Percentiles rank a stretch among this genome's conserved stretches.
These are phyloP conservation scores for Umbelopsis isabellina DNA, from an alignment of 192 early-diverging fungal genomes.

Conservation along the genomic window DNA sequence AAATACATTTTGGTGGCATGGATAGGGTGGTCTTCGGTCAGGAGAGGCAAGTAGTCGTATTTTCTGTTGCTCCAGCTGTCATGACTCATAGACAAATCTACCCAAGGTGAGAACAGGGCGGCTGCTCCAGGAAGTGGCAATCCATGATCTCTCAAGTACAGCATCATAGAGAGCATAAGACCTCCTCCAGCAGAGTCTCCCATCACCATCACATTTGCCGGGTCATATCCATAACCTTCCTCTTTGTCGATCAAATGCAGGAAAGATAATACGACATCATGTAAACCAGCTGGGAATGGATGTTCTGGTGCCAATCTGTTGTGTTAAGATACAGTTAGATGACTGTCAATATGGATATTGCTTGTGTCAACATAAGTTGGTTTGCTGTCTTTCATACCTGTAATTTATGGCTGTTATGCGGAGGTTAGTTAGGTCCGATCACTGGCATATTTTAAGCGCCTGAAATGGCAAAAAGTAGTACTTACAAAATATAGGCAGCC, in stretches of 20 bases:
- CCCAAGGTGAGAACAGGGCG: constrained; percentile 65
- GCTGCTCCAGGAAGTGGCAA: constrained; percentile 53
- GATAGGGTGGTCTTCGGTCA: constrained; percentile 36
- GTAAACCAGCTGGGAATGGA: constrained; percentile 58
- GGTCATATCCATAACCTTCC: constrained; percentile 50
- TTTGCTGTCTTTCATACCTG: background rate
- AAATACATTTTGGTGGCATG: constrained; percentile 53
- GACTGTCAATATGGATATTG: background rate
- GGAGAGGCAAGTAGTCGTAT: constrained; percentile 42
- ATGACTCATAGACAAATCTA: constrained; percentile 57
- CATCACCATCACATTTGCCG: constrained; percentile 61
- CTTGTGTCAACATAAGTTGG: background rate
- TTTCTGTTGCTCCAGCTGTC: constrained; percentile 49
- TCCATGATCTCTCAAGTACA: constrained; percentile 62
- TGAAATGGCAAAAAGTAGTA: background rate
- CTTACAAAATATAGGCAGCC: constrained; percentile 30
- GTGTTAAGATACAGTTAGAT: background rate
- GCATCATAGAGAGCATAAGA: constrained; percentile 57
- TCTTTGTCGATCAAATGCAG: constrained; percentile 50
- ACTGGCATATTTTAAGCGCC: background rate
- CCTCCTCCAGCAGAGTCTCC: constrained; percentile 81
- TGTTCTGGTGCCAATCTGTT: constrained; percentile 24
- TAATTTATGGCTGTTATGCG: constrained; percentile 24
- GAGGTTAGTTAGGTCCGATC: background rate
- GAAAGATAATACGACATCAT: constrained; percentile 64